These are phyloP conservation scores for Xylaria sp. DNA, from an alignment of 2,329 filamentous ascomycete genomes.

Conservation along the genomic window DNA sequence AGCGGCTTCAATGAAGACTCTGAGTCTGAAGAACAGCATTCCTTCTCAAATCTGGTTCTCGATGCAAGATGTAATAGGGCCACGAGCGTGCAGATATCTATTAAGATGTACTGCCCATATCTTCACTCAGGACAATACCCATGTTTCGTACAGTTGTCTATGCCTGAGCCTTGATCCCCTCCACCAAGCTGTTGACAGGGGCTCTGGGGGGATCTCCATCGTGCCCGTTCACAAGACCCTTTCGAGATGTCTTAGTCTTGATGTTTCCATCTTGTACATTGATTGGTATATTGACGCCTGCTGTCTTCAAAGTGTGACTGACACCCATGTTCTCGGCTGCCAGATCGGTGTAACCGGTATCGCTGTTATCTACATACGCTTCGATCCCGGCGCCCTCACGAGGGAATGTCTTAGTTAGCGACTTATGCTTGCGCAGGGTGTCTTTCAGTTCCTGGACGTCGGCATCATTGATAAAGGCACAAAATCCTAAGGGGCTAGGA, in stretches of 20 bases:
- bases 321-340: slow-evolving; percentile 55
- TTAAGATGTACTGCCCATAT: too few species aligned
- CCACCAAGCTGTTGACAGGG: slow-evolving; percentile 22
- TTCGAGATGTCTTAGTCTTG: slow-evolving; percentile 29
- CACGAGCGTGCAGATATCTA: not conserved
- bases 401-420: slow-evolving; percentile 69
- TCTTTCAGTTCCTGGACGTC: slow-evolving; percentile 68
- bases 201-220: slow-evolving; percentile 9
- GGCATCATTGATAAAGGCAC: slow-evolving; percentile 75
- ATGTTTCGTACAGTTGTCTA: slow-evolving; percentile 10
- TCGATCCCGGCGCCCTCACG: slow-evolving; percentile 73
- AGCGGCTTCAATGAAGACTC: too few species aligned
- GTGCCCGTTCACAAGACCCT: slow-evolving; percentile 26
- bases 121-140: not conserved
- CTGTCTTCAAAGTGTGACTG: slow-evolving; percentile 34
- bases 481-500: slow-evolving; percentile 72
- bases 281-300: slow-evolving; percentile 29
- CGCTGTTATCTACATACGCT: slow-evolving; percentile 74
- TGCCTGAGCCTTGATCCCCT: slow-evolving; percentile 44
- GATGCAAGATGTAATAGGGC: too few species aligned
- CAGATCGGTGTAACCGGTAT: slow-evolving; percentile 68
- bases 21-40: too few species aligned
- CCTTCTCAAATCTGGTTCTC: too few species aligned
- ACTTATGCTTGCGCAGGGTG: slow-evolving; percentile 71
- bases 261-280: slow-evolving; percentile 21